Base-by-base conservation (phyloP, 192 early-diverging fungal genomes). In the Geranomyces michiganensis region DNA sequence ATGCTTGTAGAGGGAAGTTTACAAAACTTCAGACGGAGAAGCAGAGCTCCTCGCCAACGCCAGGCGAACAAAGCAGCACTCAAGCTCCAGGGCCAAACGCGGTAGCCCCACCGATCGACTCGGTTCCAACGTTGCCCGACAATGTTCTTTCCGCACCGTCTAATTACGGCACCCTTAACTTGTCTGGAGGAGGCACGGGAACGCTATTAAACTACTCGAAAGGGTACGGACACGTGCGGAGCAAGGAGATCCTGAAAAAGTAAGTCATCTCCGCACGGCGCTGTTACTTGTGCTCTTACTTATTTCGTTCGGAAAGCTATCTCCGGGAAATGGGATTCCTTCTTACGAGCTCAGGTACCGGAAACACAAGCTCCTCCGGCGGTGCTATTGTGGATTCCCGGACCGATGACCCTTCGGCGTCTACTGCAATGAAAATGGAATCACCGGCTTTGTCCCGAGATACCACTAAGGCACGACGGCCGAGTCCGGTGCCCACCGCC, bases 161-260 rank as follows among this genome's bases (percentile, higher is more conserved):
- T 21, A 73, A 62, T 67, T 62, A 73, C 55, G 68, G 67, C 62
- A 62, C 71, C 56, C 29, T 77, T 22, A 70, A 60, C 44, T 33
- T 60, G 9, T 59, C 68, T 15, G 48, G 72, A 14, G 48, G 72
- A 14, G 65, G 62, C 24, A 45, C 63, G 15, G 76, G 65, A 27
- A 65, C 68, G 36, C 32, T 76, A 32, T 33, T 81, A n/a, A 79
- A 68, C 31, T 84, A 85, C 83, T 75, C 86, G 55, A 66, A 87
- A 82, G 70, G 82, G 56, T 73, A 81, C 79, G 65, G 86, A 62
- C 70, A 92, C 33, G 43, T 74, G 33, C 73, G 89, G 53, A 91
- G 88, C 64, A 81, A 87, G 60, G 87, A 93, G 73, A 81, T 90
- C 15, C 78, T 93, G 63, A 89, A 92, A 84, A 82, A 84, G 89